These are phyloP conservation scores for Pseudonectria buxi DNA, from an alignment of 2,329 filamentous ascomycete genomes.

Conservation along the genomic window DNA sequence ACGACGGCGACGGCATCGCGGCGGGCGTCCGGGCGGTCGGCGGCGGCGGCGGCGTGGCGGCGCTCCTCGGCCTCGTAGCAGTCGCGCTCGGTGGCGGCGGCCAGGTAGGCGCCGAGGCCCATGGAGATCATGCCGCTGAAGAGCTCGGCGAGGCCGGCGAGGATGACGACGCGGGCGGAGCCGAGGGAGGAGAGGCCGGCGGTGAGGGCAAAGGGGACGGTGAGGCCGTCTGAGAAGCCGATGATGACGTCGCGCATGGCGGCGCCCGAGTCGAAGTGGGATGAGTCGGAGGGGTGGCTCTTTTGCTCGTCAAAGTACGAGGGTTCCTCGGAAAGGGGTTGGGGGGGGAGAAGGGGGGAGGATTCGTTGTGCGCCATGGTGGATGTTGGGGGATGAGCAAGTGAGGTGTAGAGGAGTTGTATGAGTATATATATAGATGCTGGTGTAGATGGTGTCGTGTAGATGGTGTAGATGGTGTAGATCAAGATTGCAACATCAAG, in stretches of 20 bases:
- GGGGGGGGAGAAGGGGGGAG: neutral
- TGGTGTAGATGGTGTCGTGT: no score
- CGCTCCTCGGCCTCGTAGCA: conserved; percentile 44
- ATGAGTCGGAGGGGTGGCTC: no score
- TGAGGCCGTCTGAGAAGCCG: conserved; percentile 71
- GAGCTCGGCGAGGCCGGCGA: conserved; percentile 67
- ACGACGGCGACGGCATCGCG: no score
- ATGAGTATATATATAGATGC: no score
- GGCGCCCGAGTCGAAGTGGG: conserved; percentile 32
- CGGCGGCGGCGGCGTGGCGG: no score
- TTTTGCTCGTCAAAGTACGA: no score
- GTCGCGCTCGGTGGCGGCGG: conserved; percentile 51
- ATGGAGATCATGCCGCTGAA: conserved; percentile 71
- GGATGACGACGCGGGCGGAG: conserved; percentile 60
- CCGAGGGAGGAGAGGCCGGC: conserved; percentile 63
- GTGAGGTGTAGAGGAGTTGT: no score
- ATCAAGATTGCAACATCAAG: no score
- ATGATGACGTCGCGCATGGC: conserved; percentile 61
- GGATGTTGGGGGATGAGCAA: no score
- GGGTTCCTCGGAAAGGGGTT: no score
- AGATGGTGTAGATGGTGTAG: no score
- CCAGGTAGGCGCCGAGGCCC: conserved; percentile 69
- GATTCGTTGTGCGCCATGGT: neutral
- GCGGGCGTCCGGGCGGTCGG: no score
- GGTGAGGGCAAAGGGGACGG: conserved; percentile 72